phyloP scores from a whole-genome alignment of 805 yeast genomes.

The Zygosaccharomyces gambellarensis region DNA sequence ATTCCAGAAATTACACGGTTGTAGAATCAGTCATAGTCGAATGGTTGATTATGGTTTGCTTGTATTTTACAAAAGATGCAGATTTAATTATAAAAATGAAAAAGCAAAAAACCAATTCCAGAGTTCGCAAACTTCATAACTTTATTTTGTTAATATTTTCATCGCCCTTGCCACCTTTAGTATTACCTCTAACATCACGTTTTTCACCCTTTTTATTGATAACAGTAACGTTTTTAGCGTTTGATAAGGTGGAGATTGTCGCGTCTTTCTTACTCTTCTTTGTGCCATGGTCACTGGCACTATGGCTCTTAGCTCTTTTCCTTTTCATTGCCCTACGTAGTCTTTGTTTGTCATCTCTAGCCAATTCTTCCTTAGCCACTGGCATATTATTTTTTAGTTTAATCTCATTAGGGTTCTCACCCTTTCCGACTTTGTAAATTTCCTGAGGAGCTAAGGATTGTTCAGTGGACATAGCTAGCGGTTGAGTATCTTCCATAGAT shows the following conservation, averaged over 20 bases:
- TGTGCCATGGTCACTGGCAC: constrained; percentile 31
- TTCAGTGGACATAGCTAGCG: constrained; percentile 69
- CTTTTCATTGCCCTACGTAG: constrained; percentile 83
- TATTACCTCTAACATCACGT: constrained; percentile 67
- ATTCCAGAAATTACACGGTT: background rate
- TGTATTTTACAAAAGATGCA: too few species aligned
- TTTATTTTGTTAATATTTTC: constrained; percentile 8
- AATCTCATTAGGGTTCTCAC: constrained; percentile 54
- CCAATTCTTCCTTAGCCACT: constrained; percentile 73
- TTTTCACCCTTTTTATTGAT: constrained; percentile 72
- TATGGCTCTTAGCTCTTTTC: constrained; percentile 53
- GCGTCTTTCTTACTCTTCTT: constrained; percentile 54
- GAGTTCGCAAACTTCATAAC: background rate
- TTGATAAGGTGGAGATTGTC: constrained; percentile 64
- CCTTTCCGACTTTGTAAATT: constrained; percentile 53
- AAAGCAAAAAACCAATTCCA: background rate
- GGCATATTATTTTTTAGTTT: constrained; percentile 72
- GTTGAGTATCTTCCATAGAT: constrained; percentile 94
- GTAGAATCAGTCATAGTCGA: background rate
- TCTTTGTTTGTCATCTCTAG: constrained; percentile 81
- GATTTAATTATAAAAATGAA: background rate
- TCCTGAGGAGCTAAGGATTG: constrained; percentile 92
- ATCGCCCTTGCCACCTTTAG: constrained; percentile 38
- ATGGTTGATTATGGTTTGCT: background rate
- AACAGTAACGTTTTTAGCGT: constrained; percentile 72